Evolutionary conservation across 176 grass and related monocot species (phyloP).

Genomic region (Eragrostis nindensis): DNA sequence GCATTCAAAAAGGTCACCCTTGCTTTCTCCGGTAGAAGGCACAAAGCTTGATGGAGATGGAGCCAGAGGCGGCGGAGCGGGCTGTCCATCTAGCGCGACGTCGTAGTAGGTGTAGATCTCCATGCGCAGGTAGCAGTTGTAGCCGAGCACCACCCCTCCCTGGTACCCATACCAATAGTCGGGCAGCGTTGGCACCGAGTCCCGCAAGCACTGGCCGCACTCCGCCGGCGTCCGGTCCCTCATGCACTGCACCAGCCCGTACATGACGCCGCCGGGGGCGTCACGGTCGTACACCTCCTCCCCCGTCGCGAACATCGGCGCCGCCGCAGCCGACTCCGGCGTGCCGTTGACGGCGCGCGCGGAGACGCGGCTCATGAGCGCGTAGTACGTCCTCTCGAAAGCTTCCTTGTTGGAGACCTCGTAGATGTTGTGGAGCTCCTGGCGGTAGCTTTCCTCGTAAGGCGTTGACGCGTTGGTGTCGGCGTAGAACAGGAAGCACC

Average conservation of each 20-base stretch:
- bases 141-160: not conserved
- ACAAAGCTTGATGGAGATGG: not conserved
- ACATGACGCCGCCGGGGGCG: not conserved
- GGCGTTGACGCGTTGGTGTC: not conserved
- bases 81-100: constrained; percentile 8
- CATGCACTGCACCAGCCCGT: not conserved
- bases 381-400: not conserved
- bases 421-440: not conserved
- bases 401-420: not conserved
- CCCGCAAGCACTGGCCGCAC: not conserved
- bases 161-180: not conserved
- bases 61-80: not conserved
- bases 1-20: no score
- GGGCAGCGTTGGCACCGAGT: not conserved
- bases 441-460: not conserved
- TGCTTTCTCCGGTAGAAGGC: no score
- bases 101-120: constrained; percentile 45
- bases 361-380: not conserved
- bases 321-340: not conserved
- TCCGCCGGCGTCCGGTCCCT: not conserved
- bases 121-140: constrained; percentile 49
- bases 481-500: not conserved
- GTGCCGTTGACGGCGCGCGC: not conserved
- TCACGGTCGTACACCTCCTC: not conserved
- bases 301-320: not conserved